Evolutionary conservation across 2,329 filamentous ascomycete species (phyloP).

Genomic region (Colletotrichum sp.): DNA sequence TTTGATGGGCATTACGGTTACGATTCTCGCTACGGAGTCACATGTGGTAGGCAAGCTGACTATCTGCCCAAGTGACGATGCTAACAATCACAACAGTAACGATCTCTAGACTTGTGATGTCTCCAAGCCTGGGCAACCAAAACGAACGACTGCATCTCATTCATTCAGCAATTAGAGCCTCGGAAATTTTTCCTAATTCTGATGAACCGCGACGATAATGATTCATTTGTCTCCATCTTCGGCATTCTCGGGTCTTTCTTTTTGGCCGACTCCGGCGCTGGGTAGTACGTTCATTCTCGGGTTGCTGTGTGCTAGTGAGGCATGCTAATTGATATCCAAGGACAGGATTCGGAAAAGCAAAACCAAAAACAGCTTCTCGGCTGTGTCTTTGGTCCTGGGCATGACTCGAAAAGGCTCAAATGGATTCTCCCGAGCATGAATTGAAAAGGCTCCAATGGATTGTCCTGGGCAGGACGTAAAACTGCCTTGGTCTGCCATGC

Average conservation of each 20-base stretch:
- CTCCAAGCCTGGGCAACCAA: neutral
- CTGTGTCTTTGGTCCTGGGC: slow-evolving; percentile 33
- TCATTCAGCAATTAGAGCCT: neutral
- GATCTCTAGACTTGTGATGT: slow-evolving; percentile 1
- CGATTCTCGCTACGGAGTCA: neutral
- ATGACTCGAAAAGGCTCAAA: slow-evolving; percentile 36
- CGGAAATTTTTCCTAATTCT: neutral
- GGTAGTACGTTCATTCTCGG: neutral
- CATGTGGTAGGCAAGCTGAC: neutral
- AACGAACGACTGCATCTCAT: neutral
- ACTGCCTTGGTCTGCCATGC: slow-evolving; percentile 30
- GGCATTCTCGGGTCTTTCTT: neutral
- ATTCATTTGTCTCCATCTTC: neutral
- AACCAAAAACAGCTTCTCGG: neutral
- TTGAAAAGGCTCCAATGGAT: slow-evolving; percentile 31
- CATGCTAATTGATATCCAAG: neutral
- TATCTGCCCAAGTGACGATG: neutral
- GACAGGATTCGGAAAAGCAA: neutral
- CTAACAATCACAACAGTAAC: neutral
- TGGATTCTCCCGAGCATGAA: slow-evolving; percentile 39
- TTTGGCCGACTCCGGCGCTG: neutral
- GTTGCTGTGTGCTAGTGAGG: neutral
- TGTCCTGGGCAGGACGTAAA: slow-evolving; percentile 42
- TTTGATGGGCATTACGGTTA: neutral
- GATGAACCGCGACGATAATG: neutral